Evolutionary conservation across 352 stramenopile species (phyloP), one percentile per base, ranked within the genome.

Genomic region (Pythium sukuiense): DNA sequence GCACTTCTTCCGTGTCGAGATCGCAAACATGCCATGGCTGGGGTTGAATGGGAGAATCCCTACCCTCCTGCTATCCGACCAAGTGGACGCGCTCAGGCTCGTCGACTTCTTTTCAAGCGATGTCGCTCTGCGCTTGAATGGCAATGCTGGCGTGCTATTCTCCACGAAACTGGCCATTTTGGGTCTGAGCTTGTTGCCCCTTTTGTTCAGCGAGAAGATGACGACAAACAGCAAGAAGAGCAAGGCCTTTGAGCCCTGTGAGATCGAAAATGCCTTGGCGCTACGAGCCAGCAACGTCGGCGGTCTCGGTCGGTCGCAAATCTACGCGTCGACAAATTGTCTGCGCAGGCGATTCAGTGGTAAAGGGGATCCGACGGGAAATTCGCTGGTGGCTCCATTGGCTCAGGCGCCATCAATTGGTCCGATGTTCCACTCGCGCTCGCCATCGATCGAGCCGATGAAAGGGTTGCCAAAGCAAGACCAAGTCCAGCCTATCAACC

Each of bases 91-190:
- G 9, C 2, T 77, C 2, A 39, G 45, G 6, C 55, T 76, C 3
- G 6, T n/a, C 2, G 70, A 80, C 20, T 76, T 75, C 14, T 70
- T 82, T 26, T 72, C 59, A 11, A 70, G 67, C 9, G 48, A 77
- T 45, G n/a, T 61, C 6, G 66, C 75, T 6, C 52, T 75, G 24
- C 64, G 72, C 0, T 64, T 78, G 48, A 75, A 78, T 39, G 75
- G 72, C 12, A 77, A 72, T 8, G 64, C 69, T 0, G 9, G 27
- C 0, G 3, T 59, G 1, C 37, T 82, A 0, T 77, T 75, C 37
- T 16, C 35, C n/a, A 50, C 55, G 6, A 83, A 83, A 46, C 11
- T 79, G 0, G 54, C 26, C 0, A 37, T 81, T 6, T 30, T 81
- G 2, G 54, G 14, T 0, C 12, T 76, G 9, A 81, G 72, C 37